Conservation (phyloP, 352 stramenopile species). For the Phytophthora capsici region DNA sequence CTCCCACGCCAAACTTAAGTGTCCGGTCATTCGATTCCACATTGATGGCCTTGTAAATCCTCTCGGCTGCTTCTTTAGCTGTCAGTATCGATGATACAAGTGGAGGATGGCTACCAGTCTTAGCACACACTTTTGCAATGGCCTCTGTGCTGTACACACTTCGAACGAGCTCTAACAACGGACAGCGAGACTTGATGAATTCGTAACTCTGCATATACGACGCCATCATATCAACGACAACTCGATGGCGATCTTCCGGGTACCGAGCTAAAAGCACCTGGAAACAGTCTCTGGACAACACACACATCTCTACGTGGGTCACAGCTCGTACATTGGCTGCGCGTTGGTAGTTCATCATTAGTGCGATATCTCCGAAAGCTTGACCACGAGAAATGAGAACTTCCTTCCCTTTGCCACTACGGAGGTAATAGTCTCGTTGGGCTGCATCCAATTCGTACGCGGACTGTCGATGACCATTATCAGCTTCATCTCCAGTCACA, state of each 20-base stretch:
- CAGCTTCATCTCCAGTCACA: constrained; percentile 2
- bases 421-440: constrained; percentile 26
- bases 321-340: constrained; percentile 49
- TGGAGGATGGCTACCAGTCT: constrained; percentile 4
- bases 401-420: constrained; percentile 8
- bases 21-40: constrained; percentile 25
- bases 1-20: constrained; percentile 39
- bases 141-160: constrained; percentile 30
- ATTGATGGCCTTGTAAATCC: constrained; percentile 40
- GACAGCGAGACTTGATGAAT: constrained; percentile 19
- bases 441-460: constrained; percentile 30
- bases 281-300: constrained; percentile 47
- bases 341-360: constrained; percentile 64
- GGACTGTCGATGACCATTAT: constrained; percentile 20
- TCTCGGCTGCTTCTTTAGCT: constrained; percentile 24
- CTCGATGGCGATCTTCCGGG: constrained; percentile 35
- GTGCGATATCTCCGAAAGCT: constrained; percentile 57
- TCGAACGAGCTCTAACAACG: constrained; percentile 35
- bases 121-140: constrained; percentile 27
- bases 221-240: constrained; percentile 40
- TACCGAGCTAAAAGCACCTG: constrained; percentile 45
- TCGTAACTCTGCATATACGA: constrained; percentile 45
- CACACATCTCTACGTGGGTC: constrained; percentile 64
- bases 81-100: constrained; percentile 15
- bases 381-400: constrained; percentile 32